Percentiles rank a stretch among this genome's conserved stretches.
These are phyloP conservation scores for Paecilomyces niveus DNA, from an alignment of 2,329 filamentous ascomycete species.

Conservation along the genomic window DNA sequence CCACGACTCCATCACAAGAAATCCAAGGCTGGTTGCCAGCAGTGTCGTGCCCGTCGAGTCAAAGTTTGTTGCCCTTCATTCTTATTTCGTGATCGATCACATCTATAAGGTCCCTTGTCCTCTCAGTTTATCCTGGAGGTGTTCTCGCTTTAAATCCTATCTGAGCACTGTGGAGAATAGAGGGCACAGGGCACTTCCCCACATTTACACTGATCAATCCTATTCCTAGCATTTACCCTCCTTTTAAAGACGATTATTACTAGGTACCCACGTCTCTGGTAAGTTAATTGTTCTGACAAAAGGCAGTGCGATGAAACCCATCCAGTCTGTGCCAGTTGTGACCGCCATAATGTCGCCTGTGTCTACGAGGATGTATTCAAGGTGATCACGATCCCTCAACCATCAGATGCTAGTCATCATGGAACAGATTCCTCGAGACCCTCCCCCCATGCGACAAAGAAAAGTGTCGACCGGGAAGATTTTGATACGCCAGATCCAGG, in stretches of 20 bases:
- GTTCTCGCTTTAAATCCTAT: not conserved
- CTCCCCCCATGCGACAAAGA: not conserved
- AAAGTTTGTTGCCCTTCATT: constrained; percentile 5
- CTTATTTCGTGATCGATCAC: not conserved
- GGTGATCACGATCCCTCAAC: not conserved
- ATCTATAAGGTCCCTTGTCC: not conserved
- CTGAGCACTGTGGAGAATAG: not conserved
- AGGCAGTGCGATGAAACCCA: constrained; percentile 10
- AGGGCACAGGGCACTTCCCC: not conserved
- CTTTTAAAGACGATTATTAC: not conserved
- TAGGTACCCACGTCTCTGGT: not conserved
- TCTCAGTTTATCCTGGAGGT: not conserved
- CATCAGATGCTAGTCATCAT: not conserved
- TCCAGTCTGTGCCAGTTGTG: constrained; percentile 8
- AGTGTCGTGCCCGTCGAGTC: constrained; percentile 10
- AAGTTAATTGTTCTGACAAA: not conserved
- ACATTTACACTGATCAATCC: not conserved
- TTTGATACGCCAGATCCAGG: not conserved
- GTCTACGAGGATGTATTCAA: constrained; percentile 6
- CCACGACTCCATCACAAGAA: constrained; percentile 4
- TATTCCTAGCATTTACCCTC: not conserved
- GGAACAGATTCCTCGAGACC: not conserved
- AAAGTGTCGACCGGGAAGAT: not conserved
- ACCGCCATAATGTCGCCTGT: constrained; percentile 6
- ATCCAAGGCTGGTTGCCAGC: constrained; percentile 8